Conservation (phyloP, 2,329 filamentous ascomycete species). For the Raffaelea arxii region DNA sequence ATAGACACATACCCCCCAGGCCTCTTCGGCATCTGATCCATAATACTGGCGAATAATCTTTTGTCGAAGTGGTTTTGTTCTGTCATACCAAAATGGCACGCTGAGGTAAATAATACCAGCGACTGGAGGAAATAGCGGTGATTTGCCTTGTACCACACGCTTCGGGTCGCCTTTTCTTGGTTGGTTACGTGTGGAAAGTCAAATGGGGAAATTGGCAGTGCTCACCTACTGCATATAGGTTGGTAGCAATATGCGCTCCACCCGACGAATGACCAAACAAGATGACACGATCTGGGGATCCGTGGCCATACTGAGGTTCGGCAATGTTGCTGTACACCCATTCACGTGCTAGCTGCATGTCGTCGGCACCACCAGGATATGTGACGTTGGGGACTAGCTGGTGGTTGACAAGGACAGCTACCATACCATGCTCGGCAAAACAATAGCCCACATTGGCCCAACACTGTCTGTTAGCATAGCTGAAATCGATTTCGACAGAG, state of each 20-base stretch:
- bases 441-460: background rate
- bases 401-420: constrained; percentile 1
- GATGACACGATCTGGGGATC: background rate
- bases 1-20: background rate
- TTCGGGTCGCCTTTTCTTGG: background rate
- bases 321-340: constrained; percentile 1
- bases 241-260: background rate
- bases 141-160: background rate
- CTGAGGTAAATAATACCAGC: background rate
- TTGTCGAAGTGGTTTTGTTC: background rate
- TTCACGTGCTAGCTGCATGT: constrained; percentile 1
- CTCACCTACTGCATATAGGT: background rate
- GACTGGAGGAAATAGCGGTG: background rate
- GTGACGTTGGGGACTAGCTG: background rate
- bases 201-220: no score
- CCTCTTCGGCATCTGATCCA: background rate
- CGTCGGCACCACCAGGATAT: constrained; percentile 2
- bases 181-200: no score
- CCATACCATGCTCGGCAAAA: constrained; percentile 1
- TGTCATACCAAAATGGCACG: background rate
- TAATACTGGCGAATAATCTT: constrained; percentile 1
- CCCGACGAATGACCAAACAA: constrained; percentile 1
- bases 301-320: background rate
- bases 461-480: background rate
- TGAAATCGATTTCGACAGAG: background rate